Base-by-base conservation (phyloP, 495 filamentous ascomycete genomes). In the Annulohypoxylon maeteangense region DNA sequence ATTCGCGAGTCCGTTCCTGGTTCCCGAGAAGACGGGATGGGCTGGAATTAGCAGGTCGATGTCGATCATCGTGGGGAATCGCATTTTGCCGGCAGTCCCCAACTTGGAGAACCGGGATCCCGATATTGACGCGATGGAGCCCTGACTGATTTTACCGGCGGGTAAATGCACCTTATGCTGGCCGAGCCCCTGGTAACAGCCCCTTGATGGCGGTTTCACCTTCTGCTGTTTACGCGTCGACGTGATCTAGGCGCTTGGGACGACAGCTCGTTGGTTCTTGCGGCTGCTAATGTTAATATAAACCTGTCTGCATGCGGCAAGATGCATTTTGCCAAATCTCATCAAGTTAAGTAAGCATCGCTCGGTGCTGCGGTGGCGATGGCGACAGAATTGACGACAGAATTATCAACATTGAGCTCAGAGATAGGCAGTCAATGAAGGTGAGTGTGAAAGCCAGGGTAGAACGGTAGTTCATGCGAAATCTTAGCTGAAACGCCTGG, bases 381-480 rank as follows among this genome's bases (percentile, higher is more conserved):
- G 70, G 61, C 65, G 70, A 73, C 47, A 73, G 56, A 73, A 55
- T 42, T 65, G 70, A 68, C 70, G 65, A 65, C 55, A 55, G 61
- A 65, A 45, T 6, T 54, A 68, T 65, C 70, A 73, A 47, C 25
- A 11, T 22, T 57, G 65, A 73, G 65, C 31, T 68, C 32, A 68
- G 55, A 12, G 51, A 58, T 8, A 38, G 36, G 4, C 11, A 16
- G n/a, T 40, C 48, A 51, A 34, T 31, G n/a, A 45, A 47, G 23
- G 38, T 29, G 56, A 60, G n/a, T 7, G 7, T 3, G 42, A 25
- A 31, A 23, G 44, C 10, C n/a, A 4, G 27, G 54, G 54, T 57
- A 12, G 47, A 57, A 29, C 7, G 14, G 11, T 18, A 57, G 45
- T 6, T 25, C 36, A 56, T 44, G 22, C 16, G 48, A 53, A 50